Evolutionary conservation across 1,139 yeast species (phyloP).

Genomic region (Petasospora fabianii): DNA sequence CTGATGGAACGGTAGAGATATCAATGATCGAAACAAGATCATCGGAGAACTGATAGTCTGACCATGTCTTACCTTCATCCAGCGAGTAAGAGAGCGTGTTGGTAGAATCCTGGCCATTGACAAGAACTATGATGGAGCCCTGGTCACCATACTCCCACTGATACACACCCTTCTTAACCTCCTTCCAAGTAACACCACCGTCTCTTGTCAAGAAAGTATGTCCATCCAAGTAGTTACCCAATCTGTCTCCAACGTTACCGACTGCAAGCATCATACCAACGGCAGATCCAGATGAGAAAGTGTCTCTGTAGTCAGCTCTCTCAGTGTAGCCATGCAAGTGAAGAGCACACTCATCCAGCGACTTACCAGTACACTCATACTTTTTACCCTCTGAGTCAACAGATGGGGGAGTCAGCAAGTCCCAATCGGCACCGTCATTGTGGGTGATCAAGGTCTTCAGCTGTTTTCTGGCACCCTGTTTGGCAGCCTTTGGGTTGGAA

Average conservation of each 20-base stretch:
- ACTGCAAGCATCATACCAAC: conserved; percentile 83
- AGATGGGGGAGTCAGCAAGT: conserved; percentile 63
- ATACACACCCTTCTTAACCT: conserved; percentile 65
- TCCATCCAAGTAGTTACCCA: conserved; percentile 49
- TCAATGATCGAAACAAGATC: conserved; percentile 58
- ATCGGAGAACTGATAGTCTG: conserved; percentile 58
- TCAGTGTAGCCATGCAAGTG: conserved; percentile 92
- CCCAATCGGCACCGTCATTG: conserved; percentile 95
- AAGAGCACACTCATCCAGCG: conserved; percentile 64
- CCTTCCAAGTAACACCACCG: conserved; percentile 90
- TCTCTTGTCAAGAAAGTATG: conserved; percentile 77
- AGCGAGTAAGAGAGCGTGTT: conserved; percentile 61
- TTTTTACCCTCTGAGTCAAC: conserved; percentile 59
- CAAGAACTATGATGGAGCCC: conserved; percentile 83
- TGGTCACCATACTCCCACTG: conserved; percentile 98
- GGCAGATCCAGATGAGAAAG: conserved; percentile 86
- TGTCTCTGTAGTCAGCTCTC: conserved; percentile 76
- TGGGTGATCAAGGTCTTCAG: conserved; percentile 74
- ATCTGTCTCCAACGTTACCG: conserved; percentile 78
- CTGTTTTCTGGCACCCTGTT: conserved; percentile 44
- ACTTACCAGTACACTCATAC: conserved; percentile 53
- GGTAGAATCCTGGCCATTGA: conserved; percentile 55
- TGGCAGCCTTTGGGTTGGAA: conserved; percentile 44
- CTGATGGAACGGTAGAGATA: conserved; percentile 87
- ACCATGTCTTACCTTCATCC: conserved; percentile 82